A percentile compares a stretch with the other conserved stretches of the same genome.
phyloP scores from a whole-genome alignment of 1,139 yeast species.

The Suzukiozyma palmioleophila region DNA sequence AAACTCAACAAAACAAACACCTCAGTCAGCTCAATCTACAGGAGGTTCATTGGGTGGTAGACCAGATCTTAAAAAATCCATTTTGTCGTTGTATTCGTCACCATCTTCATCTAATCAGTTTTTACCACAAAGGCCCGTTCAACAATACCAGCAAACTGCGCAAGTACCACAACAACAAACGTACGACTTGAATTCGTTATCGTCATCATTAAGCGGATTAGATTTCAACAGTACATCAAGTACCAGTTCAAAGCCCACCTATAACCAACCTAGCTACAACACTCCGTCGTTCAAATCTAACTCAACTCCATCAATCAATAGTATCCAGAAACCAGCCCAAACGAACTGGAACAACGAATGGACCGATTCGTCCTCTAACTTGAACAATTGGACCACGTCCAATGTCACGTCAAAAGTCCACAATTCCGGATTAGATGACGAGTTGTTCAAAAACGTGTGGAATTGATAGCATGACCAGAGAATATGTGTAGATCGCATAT shows the following conservation, averaged over 20 bases:
- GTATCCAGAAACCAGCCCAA: conserved; percentile 6
- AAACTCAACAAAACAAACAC: conserved; percentile 5
- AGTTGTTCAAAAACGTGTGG: conserved; percentile 60
- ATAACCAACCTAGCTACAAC: conserved; percentile 2
- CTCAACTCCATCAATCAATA: conserved; percentile 6
- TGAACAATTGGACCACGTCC: conserved; percentile 1
- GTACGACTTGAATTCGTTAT: conserved; percentile 16
- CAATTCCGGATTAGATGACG: conserved; percentile 31
- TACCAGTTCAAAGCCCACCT: conserved; percentile 5
- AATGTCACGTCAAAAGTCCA: conserved; percentile 3
- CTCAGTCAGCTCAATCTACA: conserved; percentile 30
- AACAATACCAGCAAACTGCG: conserved; percentile 5
- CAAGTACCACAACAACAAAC: conserved; percentile 8
- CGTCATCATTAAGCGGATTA: conserved; percentile 35
- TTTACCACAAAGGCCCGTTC: conserved; percentile 20
- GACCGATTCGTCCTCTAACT: conserved; percentile 20
- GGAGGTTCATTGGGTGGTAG: conserved; percentile 33
- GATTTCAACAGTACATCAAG: conserved; percentile 17
- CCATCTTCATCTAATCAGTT: conserved; percentile 46
- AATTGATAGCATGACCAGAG: conserved; percentile 11
- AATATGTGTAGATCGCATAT: conserved; percentile 5
- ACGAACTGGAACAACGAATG: conserved; percentile 35
- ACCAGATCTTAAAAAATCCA: conserved; percentile 81
- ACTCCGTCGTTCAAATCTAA: conserved; percentile 7
- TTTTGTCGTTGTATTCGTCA: conserved; percentile 80